Evolutionary conservation across 148 eudicot species (phyloP), one percentile per base, ranked within the genome.

Genomic region (Rhododendron henanense): DNA sequence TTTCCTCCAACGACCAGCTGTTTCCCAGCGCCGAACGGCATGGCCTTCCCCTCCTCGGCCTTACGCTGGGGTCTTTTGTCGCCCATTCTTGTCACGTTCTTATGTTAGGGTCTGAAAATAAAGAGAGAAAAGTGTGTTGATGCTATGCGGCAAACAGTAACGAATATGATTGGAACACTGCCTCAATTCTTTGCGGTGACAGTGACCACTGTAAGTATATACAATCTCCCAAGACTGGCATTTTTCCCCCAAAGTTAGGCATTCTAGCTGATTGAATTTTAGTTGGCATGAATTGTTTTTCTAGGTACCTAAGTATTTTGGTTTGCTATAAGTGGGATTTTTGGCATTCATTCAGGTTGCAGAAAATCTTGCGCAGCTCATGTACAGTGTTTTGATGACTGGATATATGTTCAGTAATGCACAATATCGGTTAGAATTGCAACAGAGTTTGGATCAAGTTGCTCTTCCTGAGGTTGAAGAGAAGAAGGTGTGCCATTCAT

Each of bases 361-460:
- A 85, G 98, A 95, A 92, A 95, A 95, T 91, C 94, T 95, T 86
- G 98, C 98, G 8, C 98, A 95, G 88, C 94, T 95, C 89, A 95
- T 95, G 98, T 94, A 94, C 88, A 95, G 98, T 88, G 93, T 95
- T 74, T 81, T 95, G 90, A 95, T 95, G 98, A 95, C 98, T 84
- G 98, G 98, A 74, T 95, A 95, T 88, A 95, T 95, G 98, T 95
- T 95, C 85, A 91, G 95, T 85, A 95, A 95, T 92, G 98, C 97
- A 47, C 94, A 95, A 85, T 92, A 89, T 87, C 92, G 98, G 31
- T 21, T 94, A 88, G 98, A 95, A 87, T 90, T 95, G 87, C 97
- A 95, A 83, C 97, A 94, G 85, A 91, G 98, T 89, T 63, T 95
- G 89, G 94, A 95, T 85, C 98, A 94, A 87, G 98, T 91, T 88